Conservation (phyloP, 2,329 filamentous ascomycete genomes). For the Ceratocystis eucalypticola region DNA sequence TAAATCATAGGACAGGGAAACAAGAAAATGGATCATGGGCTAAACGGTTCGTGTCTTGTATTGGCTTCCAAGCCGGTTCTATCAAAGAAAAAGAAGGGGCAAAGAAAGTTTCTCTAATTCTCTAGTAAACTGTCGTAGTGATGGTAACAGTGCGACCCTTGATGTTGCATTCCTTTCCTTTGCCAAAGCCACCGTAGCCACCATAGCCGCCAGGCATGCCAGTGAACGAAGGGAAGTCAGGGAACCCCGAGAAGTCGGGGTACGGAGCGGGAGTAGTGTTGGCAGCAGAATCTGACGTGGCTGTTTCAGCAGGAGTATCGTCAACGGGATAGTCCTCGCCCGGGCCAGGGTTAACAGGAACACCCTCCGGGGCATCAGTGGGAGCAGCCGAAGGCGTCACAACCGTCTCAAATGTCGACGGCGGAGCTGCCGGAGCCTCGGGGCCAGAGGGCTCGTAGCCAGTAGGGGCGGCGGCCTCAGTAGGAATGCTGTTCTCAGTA, state of each 20-base stretch:
- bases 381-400: not conserved
- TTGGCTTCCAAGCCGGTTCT: not conserved
- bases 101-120: not conserved
- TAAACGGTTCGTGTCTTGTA: not conserved
- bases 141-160: not conserved
- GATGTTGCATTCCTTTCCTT: constrained; percentile 2
- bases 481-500: constrained; percentile 27
- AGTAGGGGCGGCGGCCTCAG: constrained; percentile 28
- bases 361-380: not conserved
- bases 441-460: not conserved
- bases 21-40: not conserved
- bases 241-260: not conserved
- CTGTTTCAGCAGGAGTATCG: not conserved
- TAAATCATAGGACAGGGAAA: not conserved
- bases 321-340: not conserved
- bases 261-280: not conserved
- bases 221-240: constrained; percentile 11
- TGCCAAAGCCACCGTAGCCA: not conserved
- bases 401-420: constrained; percentile 4
- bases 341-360: not conserved
- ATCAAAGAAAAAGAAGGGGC: not conserved
- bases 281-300: not conserved
- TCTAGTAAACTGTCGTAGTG: constrained; percentile 8
- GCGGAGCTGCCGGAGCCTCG: not conserved
- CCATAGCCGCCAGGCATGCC: not conserved